phyloP scores from a whole-genome alignment of 176 grass and related monocot genomes.

The Triticum dicoccoides region DNA sequence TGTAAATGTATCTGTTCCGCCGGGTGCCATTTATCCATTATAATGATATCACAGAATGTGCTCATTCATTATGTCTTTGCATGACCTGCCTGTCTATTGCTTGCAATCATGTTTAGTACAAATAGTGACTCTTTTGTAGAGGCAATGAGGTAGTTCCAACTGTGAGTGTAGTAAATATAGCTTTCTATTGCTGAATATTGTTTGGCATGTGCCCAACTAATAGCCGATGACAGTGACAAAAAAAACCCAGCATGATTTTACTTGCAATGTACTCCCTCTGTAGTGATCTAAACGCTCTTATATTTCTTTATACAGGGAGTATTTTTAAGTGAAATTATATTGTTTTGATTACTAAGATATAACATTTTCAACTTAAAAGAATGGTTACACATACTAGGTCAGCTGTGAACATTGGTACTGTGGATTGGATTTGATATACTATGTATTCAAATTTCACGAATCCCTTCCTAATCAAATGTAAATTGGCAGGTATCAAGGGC shows the following conservation, averaged over 20 bases:
- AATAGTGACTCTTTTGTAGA: background rate
- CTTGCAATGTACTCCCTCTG: background rate
- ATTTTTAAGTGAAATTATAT: background rate
- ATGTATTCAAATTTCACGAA: background rate
- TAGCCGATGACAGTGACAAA: background rate
- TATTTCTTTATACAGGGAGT: no score
- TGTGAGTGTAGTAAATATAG: background rate
- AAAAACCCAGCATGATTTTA: background rate
- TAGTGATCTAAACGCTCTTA: no score
- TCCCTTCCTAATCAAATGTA: background rate
- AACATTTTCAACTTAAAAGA: background rate
- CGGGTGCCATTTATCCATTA: background rate
- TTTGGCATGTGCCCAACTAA: background rate
- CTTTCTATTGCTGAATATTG: conserved; percentile 1
- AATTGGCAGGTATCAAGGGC: conserved; percentile 51
- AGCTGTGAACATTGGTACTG: background rate
- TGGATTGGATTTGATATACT: background rate
- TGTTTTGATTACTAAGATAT: background rate
- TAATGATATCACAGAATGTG: background rate
- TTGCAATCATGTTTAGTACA: background rate
- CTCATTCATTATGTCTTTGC: background rate
- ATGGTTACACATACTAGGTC: background rate
- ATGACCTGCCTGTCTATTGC: background rate
- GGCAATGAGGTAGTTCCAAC: background rate
- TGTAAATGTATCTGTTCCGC: background rate